phyloP scores from a whole-genome alignment of 306 rosid genomes.

The Fragaria nilgerrensis region DNA sequence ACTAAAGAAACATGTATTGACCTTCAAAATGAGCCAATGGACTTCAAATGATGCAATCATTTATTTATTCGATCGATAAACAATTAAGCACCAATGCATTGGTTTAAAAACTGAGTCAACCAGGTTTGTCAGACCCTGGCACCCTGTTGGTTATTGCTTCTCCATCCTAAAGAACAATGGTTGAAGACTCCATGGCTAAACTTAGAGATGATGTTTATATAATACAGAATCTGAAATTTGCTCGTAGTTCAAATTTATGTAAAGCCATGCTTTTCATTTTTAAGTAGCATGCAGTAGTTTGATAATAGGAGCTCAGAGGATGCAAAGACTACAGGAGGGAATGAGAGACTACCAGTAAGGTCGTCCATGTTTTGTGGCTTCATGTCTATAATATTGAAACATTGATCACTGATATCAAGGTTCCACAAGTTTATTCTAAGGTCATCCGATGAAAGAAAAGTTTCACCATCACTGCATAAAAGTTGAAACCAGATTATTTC shows the following conservation, averaged over 20 bases:
- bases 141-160: neutral
- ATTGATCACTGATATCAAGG: constrained; percentile 57
- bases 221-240: neutral
- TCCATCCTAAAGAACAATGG: neutral
- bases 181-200: neutral
- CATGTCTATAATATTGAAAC: constrained; percentile 71
- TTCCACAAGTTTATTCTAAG: constrained; percentile 82
- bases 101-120: neutral
- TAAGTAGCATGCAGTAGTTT: neutral
- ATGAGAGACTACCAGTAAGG: constrained; percentile 48
- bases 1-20: too few relatives aligned
- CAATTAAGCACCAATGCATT: neutral
- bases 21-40: neutral
- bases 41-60: neutral
- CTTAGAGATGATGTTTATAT: neutral
- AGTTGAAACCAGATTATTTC: constrained; percentile 24
- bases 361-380: constrained; percentile 71
- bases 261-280: neutral
- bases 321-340: constrained; percentile 13
- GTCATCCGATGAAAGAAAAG: constrained; percentile 72
- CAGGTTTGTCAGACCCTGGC: neutral
- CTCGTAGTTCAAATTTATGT: neutral
- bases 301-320: constrained; percentile 14
- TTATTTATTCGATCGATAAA: neutral
- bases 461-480: constrained; percentile 64